Percentiles rank a stretch among this genome's conserved stretches.
phyloP scores from a whole-genome alignment of 2,329 filamentous ascomycete genomes.

The Gnomoniopsis smithogilvyi region DNA sequence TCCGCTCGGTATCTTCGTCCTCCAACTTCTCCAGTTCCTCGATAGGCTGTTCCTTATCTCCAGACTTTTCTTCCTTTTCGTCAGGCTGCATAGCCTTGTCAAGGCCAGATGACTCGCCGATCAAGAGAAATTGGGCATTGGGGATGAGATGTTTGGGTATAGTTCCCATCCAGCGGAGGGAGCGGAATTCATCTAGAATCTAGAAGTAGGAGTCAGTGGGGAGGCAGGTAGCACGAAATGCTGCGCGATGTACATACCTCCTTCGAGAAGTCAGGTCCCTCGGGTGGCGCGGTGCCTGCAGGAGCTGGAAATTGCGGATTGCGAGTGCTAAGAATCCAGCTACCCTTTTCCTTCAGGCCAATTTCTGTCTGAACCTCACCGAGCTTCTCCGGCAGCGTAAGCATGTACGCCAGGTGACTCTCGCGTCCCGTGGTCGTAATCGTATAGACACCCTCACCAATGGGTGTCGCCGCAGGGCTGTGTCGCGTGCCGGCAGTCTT shows the following conservation, averaged over 20 bases:
- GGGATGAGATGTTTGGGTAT: constrained; percentile 71
- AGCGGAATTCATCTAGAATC: constrained; percentile 68
- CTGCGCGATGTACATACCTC: constrained; percentile 46
- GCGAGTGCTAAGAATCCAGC: constrained; percentile 76
- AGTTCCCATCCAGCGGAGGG: constrained; percentile 71
- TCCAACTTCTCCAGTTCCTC: constrained; percentile 74
- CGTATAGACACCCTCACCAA: constrained; percentile 85
- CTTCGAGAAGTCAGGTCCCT: constrained; percentile 67
- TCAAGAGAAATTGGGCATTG: constrained; percentile 74
- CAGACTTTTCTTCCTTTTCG: constrained; percentile 52
- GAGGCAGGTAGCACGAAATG: neutral
- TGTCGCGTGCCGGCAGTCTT: constrained; percentile 70
- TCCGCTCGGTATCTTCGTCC: constrained; percentile 68
- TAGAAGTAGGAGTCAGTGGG: constrained; percentile 31
- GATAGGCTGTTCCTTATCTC: constrained; percentile 59
- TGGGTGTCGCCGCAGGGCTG: constrained; percentile 65
- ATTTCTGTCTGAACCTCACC: constrained; percentile 73
- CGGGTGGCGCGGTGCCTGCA: constrained; percentile 57
- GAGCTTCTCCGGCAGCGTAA: constrained; percentile 68
- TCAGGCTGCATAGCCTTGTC: constrained; percentile 54
- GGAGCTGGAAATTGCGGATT: constrained; percentile 72
- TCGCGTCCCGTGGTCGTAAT: constrained; percentile 69
- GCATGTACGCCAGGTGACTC: constrained; percentile 75
- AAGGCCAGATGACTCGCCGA: constrained; percentile 64
- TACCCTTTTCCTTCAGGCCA: constrained; percentile 67